Base-by-base conservation (phyloP, 2,329 filamentous ascomycete species). In the Ophiostoma montium region DNA sequence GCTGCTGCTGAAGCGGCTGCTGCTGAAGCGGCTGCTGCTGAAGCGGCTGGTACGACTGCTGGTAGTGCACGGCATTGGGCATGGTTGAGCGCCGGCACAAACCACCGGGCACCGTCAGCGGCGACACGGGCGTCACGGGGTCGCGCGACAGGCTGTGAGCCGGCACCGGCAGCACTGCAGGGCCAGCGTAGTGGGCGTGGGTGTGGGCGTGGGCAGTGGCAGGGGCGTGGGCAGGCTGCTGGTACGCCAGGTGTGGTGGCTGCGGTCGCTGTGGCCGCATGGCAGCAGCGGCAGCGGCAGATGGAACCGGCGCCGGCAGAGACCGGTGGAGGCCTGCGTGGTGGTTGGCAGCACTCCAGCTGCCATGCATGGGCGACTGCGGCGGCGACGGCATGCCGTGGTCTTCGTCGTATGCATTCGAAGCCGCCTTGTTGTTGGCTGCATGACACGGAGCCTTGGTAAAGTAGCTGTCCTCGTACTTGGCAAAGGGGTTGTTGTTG, bases 321-420 rank as follows among this genome's bases (percentile, higher is more conserved):
- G 36, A n/a, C n/a, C n/a, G n/a, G n/a, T n/a, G n/a, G n/a, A n/a
- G 11, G 18, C 27, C 18, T 11, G 3, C 5, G 32, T 4, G 5
- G 10, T 15, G 32, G 32, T 33, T 5, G 10, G 5, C 32, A 11
- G 23, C 23, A 27, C 8, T 32, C 42, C 30, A 16, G 32, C 44
- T 30, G 9, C 44, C n/a, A 21, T 49, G 36, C 3, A 46, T 50
- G 12, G 52, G 54, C n/a, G 54, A 56, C 50, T 53, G 54, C 7
- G 54, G 53, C 30, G 54, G 54, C 36, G 51, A 53, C 6, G 50
- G 48, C 47, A 53, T 55, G 47, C 50, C 52, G 35, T 50, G 43
- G 46, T 47, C 18, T 8, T 23, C 44, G 21, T 18, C 33, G 18
- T 27, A 8, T 12, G 15, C 21, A 2, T 15, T 42, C 23, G 23